Evolutionary conservation across 148 eudicot genomes (phyloP), one percentile per base, ranked within the genome.

Genomic region (Amaranthus cruentus): DNA sequence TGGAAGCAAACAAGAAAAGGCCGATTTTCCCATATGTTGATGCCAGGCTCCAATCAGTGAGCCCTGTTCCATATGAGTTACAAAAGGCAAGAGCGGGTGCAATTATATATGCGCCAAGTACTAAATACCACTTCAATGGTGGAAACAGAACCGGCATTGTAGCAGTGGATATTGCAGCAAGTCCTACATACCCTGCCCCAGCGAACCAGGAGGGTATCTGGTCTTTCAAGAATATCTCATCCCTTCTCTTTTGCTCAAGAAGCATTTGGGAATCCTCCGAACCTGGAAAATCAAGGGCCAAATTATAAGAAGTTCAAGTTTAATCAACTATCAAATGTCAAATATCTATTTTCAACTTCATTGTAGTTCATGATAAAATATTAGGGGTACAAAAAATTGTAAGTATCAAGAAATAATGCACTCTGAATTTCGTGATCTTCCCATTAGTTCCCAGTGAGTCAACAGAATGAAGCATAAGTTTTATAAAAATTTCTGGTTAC

Each of bases 71-170:
- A 49, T 89, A 89, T 38, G 94, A 87, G 78, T 89, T 89, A 87
- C 94, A 89, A 73, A 89, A 89, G 55, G 89, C 91, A 69, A 89
- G 89, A 63, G 94, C 91, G 52, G 94, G 94, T 55, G 89, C 94
- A n/a, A 89, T 42, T n/a, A 87, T 42, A 70, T 89, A 89, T 6
- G 88, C 71, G 81, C 88, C 84, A 13, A 89, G 84, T 66, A 89
- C 89, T 2, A 87, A 70, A 57, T 89, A 89, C 93, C 93, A 89
- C 70, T 87, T 89, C 12, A 89, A 81, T 15, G 91, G 88, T 5
- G 89, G 91, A 46, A 89, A 89, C 46, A 89, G 81, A 66, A 74
- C 68, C 6, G 91, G 94, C 63, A 89, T 74, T 70, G 78, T 71
- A 55, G 84, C 87, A 11, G 77, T 87, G 68, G 94, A 89, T 74